Evolutionary conservation across 2,329 filamentous ascomycete species (phyloP).

Genomic region (Ploettnerulaceae sp.): DNA sequence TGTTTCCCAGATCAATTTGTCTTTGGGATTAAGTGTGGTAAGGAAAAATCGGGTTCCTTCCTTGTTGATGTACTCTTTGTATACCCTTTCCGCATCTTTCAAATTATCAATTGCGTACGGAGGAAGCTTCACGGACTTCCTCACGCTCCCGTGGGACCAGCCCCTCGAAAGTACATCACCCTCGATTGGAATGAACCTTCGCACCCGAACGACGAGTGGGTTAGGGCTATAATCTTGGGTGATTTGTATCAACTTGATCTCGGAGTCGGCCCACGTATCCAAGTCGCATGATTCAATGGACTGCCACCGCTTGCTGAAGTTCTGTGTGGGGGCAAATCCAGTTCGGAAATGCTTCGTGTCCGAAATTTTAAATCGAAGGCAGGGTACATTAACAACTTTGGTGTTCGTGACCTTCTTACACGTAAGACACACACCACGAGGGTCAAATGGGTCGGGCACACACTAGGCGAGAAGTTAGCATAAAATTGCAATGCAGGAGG

Average conservation of each 20-base stretch:
- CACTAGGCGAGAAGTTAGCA: not conserved
- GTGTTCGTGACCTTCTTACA: conserved; percentile 1
- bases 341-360: not conserved
- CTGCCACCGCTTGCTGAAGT: conserved; percentile 56
- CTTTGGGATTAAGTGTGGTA: conserved; percentile 36
- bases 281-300: conserved; percentile 52
- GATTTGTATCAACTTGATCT: conserved; percentile 46
- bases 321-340: conserved; percentile 49
- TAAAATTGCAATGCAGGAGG: not conserved
- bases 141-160: conserved; percentile 46
- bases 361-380: conserved; percentile 1
- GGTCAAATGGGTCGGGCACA: conserved; percentile 2
- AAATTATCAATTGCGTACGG: conserved; percentile 51
- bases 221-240: conserved; percentile 50
- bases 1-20: conserved; percentile 44
- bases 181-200: conserved; percentile 48
- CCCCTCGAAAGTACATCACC: conserved; percentile 52
- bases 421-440: conserved; percentile 1
- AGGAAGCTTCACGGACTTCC: conserved; percentile 47
- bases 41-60: conserved; percentile 45
- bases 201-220: conserved; percentile 46
- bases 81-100: conserved; percentile 42
- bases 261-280: conserved; percentile 49
- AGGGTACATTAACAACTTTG: not conserved
- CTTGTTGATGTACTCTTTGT: conserved; percentile 46